Base-by-base conservation (phyloP, 1,139 yeast genomes). In the Blastobotrys persicus region DNA sequence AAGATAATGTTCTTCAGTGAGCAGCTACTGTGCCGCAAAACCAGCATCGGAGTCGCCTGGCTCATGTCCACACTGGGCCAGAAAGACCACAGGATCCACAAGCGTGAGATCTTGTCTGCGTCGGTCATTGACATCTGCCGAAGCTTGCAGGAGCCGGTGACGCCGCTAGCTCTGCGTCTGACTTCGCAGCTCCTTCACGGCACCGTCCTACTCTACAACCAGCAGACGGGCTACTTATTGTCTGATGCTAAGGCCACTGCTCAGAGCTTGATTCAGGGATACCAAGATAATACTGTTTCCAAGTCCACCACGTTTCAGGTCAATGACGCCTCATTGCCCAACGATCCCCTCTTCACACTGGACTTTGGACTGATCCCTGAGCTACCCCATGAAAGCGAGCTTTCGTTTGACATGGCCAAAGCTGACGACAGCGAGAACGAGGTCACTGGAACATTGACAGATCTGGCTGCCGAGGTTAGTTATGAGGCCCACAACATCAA, bases 61-160 rank as follows among this genome's bases (percentile, higher is more conserved):
- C 23, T 55, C 14, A 43, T 56, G 40, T 51, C 59, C 17, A 54
- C 59, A 1, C 41, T 54, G 23, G 59, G 59, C 12, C 28, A 34
- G 14, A 45, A 31, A 38, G 7, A 16, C 17, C 31, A n/a, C 26
- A 18, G 18, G 31, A 18, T 54, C 13, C 18, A 33, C 9, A 51
- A 48, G 43, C 40, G 45, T n/a, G 42, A 35, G 3, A 46, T 51
- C 12, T 13, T 33, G 17, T 2, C 37, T 4, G 38, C 45, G 19
- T 38, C 31, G 2, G 34, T 50, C 12, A 17, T 38, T 11, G 46
- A 42, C 4, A 19, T 48, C 16, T 50, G 53, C 23, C 40, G 34
- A 3, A 14, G 33, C 11, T 14, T 50, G n/a, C 18, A 31, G 6
- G 20, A 19, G 3, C 34, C 47, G 1, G 16, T 23, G 2, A 19